phyloP scores from a whole-genome alignment of 2,329 filamentous ascomycete species.

The Thermoascus crustaceus region DNA sequence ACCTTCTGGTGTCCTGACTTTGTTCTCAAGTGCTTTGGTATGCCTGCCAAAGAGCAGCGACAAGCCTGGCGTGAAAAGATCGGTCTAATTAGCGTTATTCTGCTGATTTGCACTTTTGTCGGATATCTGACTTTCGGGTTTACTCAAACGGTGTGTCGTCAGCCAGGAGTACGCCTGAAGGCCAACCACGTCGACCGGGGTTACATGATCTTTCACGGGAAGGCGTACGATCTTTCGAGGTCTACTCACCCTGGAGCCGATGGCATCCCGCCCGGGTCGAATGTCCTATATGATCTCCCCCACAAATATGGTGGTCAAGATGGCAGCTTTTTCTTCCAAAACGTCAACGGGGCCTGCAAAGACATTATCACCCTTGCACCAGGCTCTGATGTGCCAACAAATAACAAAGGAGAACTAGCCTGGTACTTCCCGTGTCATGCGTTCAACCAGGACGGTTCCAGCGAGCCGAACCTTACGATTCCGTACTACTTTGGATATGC shows the following conservation, averaged over 20 bases:
- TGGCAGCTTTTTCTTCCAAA: slow-evolving; percentile 95
- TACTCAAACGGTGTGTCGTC: slow-evolving; percentile 75
- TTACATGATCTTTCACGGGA: slow-evolving; percentile 95
- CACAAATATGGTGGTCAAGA: slow-evolving; percentile 80
- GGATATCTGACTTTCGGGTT: slow-evolving; percentile 97
- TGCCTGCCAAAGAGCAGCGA: slow-evolving; percentile 74
- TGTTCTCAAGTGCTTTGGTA: slow-evolving; percentile 75
- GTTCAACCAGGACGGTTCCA: slow-evolving; percentile 90
- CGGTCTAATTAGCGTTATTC: slow-evolving; percentile 87
- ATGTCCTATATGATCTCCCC: slow-evolving; percentile 80
- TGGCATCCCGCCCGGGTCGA: slow-evolving; percentile 65
- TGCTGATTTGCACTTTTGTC: slow-evolving; percentile 77
- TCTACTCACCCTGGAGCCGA: slow-evolving; percentile 73
- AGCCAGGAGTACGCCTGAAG: slow-evolving; percentile 62
- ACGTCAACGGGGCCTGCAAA: slow-evolving; percentile 96
- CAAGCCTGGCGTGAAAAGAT: slow-evolving; percentile 98
- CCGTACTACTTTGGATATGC: slow-evolving; percentile 75
- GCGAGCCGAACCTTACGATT: slow-evolving; percentile 62
- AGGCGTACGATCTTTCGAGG: slow-evolving; percentile 71
- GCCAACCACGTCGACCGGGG: slow-evolving; percentile 72
- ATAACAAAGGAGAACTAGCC: slow-evolving; percentile 64
- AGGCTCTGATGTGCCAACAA: slow-evolving; percentile 70
- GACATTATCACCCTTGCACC: slow-evolving; percentile 66
- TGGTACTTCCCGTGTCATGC: slow-evolving; percentile 96
- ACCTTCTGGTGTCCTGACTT: slow-evolving; percentile 94